Evolutionary conservation across 805 yeast species (phyloP), one percentile per base, ranked within the genome.

Genomic region (Candida rishiriensis): DNA sequence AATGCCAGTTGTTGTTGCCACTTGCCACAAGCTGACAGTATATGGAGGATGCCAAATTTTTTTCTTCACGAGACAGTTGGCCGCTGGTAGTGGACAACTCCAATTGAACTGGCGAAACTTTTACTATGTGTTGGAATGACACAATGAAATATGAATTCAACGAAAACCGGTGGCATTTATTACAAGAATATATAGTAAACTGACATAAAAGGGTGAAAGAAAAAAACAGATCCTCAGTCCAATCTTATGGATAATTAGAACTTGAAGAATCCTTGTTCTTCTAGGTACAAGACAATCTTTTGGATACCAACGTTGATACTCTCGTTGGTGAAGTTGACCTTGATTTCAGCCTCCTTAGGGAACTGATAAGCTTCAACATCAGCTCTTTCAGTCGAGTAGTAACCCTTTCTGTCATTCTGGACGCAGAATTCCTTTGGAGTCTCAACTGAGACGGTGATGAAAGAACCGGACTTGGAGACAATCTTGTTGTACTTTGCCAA

Each of bases 241-340:
- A 21, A 21, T 18, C 16, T 39, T 35, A 12, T 11, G 7, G 10
- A 39, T n/a, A 31, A 13, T 55, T 65, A 73, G 54, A 75, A 76
- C 48, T 67, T 69, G 67, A 86, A 87, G 69, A 85, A 90, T 14
- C 95, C 95, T 68, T 89, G 87, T 57, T 83, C 80, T 66, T 86
- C 88, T 55, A 90, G 75, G 61, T 81, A 75, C 48, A 81, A 69
- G 31, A 85, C 83, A 51, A 86, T 77, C 63, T 83, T 81, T 61
- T 80, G 87, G 44, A 88, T 85, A 46, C 87, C 85, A 37, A 87
- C 75, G 45, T 83, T 71, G 44, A 85, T 79, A 35, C 80, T 75
- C 38, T 73, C 75, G 48, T 76, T 73, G 36, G 74, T 69, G 39
- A 77, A 61, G 49, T 76, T 80, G 26, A 82, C 74, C 38, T 71